Base-by-base conservation (phyloP, 2,329 filamentous ascomycete genomes). In the Davidsoniella eucalypti region DNA sequence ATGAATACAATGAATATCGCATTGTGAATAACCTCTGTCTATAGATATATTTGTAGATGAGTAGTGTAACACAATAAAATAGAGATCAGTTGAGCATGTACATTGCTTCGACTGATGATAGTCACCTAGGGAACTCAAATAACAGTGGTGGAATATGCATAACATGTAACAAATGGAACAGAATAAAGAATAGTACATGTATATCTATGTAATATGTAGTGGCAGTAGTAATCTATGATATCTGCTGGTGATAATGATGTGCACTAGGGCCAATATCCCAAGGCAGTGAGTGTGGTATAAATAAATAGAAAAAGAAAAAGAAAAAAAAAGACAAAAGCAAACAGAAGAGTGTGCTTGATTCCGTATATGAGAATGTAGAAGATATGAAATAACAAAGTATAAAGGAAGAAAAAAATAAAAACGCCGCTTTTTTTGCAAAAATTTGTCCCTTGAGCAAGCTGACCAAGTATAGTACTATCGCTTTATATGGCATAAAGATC, bases 251-350 rank as follows among this genome's bases (percentile, higher is more conserved):
- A 33, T 33, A 3, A 9, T 33, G 29, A 33, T 33, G 12, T 8
- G 26, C 26, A 48, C 23, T 26, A 41, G 8, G 37, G 10, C 29
- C 29, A 33, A 33, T 12, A 33, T 33, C 29, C 14, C 29, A 47
- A 47, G 36, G 10, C 10, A 47, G 12, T 21, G 16, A 23, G 17
- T n/a, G 23, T 23, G 17, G 36, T 17, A 18, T 21, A 7, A 23
- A 47, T 26, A 41, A 8, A 36, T 25, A 38, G 26, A 43, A 2
- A 21, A 50, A 8, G 29, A 36, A 23, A 54, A 43, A 2, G 16
- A 50, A 8, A 37, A 36, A 23, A 54, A 57, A 51, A 52, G 55
- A 49, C 12, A 50, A 56, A 53, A 56, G 50, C 12, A 50, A 56
- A 52, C 52, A 50, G 39, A 14, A 49, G 37, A 18, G 42, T 47